Conservation (phyloP, 2,329 filamentous ascomycete species). For the Cordyceps javanica region DNA sequence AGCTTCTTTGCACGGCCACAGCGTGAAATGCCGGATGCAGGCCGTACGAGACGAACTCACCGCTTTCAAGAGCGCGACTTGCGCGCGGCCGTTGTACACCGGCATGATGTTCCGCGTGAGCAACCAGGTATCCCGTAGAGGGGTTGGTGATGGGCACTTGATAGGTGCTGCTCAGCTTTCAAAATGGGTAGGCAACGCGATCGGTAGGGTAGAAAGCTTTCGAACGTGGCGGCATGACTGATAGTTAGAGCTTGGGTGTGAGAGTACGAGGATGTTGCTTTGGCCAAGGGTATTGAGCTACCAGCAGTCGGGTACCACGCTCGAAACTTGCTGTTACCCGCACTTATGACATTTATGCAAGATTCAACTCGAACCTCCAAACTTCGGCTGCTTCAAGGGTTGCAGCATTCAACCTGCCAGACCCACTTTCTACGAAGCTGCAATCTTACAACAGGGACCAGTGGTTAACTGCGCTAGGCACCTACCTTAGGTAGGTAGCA, state of each 20-base stretch:
- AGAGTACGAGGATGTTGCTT: background rate
- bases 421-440: conserved; percentile 5
- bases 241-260: background rate
- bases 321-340: background rate
- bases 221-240: conserved; percentile 1
- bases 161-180: background rate
- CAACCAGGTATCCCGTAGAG: background rate
- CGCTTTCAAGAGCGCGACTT: conserved; percentile 52
- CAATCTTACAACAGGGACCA: background rate
- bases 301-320: background rate
- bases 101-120: conserved; percentile 26
- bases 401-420: background rate
- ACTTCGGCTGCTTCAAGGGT: background rate
- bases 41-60: conserved; percentile 32
- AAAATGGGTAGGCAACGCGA: background rate
- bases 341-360: background rate
- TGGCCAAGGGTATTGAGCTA: background rate
- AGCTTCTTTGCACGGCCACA: background rate
- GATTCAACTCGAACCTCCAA: background rate
- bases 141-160: background rate
- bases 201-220: background rate
- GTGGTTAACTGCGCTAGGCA: background rate
- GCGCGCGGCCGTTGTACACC: conserved; percentile 35
- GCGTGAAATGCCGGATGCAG: background rate
- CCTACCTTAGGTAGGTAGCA: background rate